These are phyloP conservation scores for Macrotyloma uniflorum DNA, from an alignment of 306 rosid species.

Conservation along the genomic window DNA sequence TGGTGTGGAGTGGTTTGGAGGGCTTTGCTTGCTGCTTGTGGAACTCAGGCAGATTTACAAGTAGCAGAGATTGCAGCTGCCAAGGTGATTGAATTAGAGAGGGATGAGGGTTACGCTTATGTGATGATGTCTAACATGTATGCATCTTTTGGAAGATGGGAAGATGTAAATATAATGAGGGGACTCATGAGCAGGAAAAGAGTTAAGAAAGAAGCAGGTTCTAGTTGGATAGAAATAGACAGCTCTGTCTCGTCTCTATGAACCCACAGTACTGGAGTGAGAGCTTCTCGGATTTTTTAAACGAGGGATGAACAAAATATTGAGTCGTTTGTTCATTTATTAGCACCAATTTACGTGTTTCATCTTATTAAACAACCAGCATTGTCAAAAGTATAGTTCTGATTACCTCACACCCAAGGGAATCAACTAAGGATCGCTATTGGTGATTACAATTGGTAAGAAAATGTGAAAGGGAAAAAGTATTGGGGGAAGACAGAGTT, in stretches of 20 bases:
- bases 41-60: constrained; percentile 42
- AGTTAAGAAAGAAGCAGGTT: constrained; percentile 62
- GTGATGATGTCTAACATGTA: constrained; percentile 64
- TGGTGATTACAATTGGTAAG: background rate
- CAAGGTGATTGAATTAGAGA: constrained; percentile 57
- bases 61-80: constrained; percentile 65
- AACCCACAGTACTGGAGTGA: background rate
- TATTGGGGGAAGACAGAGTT: background rate
- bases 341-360: background rate
- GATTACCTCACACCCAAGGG: background rate
- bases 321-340: background rate
- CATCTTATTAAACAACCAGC: background rate
- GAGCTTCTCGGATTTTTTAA: background rate
- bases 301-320: background rate
- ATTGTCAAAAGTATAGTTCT: background rate
- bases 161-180: constrained; percentile 61
- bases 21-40: constrained; percentile 74
- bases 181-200: constrained; percentile 52
- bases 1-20: constrained; percentile 63
- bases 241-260: constrained; percentile 10
- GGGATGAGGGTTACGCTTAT: constrained; percentile 60
- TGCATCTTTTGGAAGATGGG: constrained; percentile 69
- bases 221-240: constrained; percentile 63
- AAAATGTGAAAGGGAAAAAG: background rate
- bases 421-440: background rate